These are phyloP conservation scores for Solanum chacoense DNA, from an alignment of 305 asterid genomes.

Conservation along the genomic window DNA sequence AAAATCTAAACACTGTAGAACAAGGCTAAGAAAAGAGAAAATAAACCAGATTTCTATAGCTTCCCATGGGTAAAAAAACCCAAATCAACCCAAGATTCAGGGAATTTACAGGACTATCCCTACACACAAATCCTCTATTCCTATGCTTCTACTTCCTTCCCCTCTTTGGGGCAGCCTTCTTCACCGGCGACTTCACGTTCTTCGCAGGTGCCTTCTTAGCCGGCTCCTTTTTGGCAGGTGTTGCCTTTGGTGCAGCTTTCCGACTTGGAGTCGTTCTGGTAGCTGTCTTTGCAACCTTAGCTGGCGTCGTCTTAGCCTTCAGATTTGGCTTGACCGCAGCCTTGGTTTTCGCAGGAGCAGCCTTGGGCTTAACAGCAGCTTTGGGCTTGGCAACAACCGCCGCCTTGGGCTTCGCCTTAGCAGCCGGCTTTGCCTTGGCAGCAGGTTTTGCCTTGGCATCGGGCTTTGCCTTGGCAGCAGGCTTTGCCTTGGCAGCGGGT, in stretches of 20 bases:
- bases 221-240: conserved; percentile 2
- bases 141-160: neutral
- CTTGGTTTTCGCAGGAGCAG: conserved; percentile 2
- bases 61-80: neutral
- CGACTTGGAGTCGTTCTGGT: conserved; percentile 24
- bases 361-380: conserved; percentile 35
- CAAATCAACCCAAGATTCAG: neutral
- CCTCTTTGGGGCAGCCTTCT: neutral
- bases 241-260: neutral
- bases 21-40: neutral
- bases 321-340: conserved; percentile 12
- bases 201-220: conserved; percentile 4
- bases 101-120: conserved; percentile 4
- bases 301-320: conserved; percentile 37
- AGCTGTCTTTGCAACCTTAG: conserved; percentile 36
- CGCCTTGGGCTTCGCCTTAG: conserved; percentile 29
- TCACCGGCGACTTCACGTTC: conserved; percentile 10
- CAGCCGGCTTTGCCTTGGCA: conserved; percentile 16
- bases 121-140: neutral
- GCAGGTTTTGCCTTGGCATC: neutral
- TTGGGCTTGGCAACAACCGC: conserved; percentile 25
- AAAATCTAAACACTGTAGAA: neutral
- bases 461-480: neutral
- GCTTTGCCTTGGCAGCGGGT: neutral
- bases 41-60: neutral